Percentiles rank a stretch among this genome's conserved stretches.
phyloP scores from a whole-genome alignment of 169 alveolate species.

The Plasmodium gaboni region DNA sequence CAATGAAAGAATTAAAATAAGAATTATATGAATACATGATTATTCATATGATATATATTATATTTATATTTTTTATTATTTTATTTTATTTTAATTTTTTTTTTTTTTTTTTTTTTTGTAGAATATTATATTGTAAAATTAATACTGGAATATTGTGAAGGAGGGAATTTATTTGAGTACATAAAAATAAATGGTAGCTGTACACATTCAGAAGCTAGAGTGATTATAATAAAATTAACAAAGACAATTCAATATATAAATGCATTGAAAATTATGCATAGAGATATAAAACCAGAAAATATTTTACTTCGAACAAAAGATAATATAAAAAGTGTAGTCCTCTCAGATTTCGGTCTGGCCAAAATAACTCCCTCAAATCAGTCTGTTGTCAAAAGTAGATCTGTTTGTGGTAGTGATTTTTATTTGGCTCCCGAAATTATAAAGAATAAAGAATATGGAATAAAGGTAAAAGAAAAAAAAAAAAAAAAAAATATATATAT shows the following conservation, averaged over 20 bases:
- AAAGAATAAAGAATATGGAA: conserved; percentile 87
- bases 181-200: conserved; percentile 70
- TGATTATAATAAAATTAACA: conserved; percentile 44
- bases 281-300: conserved; percentile 91
- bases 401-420: conserved; percentile 90
- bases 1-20: not conserved
- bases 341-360: conserved; percentile 89
- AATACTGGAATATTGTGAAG: conserved; percentile 65
- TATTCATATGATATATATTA: not conserved
- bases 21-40: not conserved
- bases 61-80: not conserved
- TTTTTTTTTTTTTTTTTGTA: conserved; percentile 1
- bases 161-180: conserved; percentile 58
- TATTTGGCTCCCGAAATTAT: conserved; percentile 90
- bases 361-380: conserved; percentile 84
- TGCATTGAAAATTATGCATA: conserved; percentile 78
- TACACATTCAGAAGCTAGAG: conserved; percentile 69
- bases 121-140: conserved; percentile 62
- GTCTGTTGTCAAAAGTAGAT: conserved; percentile 84
- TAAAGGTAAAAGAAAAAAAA: conserved; percentile 24
- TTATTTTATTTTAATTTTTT: not conserved
- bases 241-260: conserved; percentile 60
- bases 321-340: conserved; percentile 80
- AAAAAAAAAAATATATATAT: not conserved
- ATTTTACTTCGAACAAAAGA: conserved; percentile 86